Percentiles rank a stretch among this genome's conserved stretches.
These are phyloP conservation scores for Cladosporium sphaerospermum DNA, from an alignment of 2,329 filamentous ascomycete genomes.

Conservation along the genomic window DNA sequence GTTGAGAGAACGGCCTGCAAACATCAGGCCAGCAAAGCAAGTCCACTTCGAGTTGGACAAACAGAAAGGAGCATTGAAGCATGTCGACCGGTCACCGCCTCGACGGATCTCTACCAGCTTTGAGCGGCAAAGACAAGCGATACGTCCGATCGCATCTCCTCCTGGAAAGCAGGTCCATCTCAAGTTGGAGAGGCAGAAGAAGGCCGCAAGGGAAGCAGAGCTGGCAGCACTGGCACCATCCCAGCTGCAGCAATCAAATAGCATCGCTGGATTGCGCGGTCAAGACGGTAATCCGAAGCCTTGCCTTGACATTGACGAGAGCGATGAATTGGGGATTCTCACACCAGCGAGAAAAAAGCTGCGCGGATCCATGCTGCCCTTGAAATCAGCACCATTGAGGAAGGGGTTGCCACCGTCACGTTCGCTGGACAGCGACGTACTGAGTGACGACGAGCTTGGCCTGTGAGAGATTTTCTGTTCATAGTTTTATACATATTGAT, in stretches of 20 bases:
- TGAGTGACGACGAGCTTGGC: constrained; percentile 29
- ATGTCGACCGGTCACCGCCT: no score
- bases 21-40: not conserved
- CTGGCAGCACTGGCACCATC: not conserved
- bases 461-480: not conserved
- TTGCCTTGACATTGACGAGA: not conserved
- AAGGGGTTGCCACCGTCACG: no score
- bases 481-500: not conserved
- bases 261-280: not conserved
- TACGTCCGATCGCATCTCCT: not conserved
- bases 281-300: not conserved
- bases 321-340: not conserved
- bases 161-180: constrained; percentile 6
- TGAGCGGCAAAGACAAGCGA: not conserved
- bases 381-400: no score
- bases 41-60: not conserved
- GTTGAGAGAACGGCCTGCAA: not conserved
- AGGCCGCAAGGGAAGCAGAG: not conserved
- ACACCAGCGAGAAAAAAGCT: not conserved
- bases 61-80: not conserved
- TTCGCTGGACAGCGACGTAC: not conserved
- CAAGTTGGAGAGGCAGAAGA: constrained; percentile 5
- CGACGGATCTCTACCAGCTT: not conserved
- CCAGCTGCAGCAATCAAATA: not conserved
- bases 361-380: not conserved